Percentiles rank a stretch among this genome's conserved stretches.
Evolutionary conservation across 1,284 basidiomycete species (phyloP).

Genomic region (Cystobasidium pallidum): DNA sequence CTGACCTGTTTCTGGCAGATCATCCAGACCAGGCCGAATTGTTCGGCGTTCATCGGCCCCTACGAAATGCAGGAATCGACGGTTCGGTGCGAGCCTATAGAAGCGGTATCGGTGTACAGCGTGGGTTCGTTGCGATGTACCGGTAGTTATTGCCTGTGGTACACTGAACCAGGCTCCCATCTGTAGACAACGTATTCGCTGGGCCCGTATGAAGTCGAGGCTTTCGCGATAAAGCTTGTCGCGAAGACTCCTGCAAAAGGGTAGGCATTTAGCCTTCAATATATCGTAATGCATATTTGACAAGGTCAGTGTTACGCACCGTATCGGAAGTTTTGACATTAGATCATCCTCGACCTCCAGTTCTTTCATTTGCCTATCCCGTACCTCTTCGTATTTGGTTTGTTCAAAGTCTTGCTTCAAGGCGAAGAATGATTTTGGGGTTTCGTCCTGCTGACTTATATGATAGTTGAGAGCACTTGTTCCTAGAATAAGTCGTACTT

Average conservation of each 20-base stretch:
- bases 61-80: conserved; percentile 78
- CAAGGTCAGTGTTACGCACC: conserved; percentile 63
- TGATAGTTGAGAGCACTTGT: conserved; percentile 19
- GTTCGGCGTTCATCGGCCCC: conserved; percentile 76
- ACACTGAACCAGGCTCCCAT: conserved; percentile 92
- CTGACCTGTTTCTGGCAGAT: conserved; percentile 74
- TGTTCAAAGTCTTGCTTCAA: conserved; percentile 83
- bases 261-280: too few relatives aligned
- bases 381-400: conserved; percentile 80
- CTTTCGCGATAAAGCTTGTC: conserved; percentile 87
- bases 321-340: conserved; percentile 77
- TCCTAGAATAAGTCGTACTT: conserved; percentile 59
- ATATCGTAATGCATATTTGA: too few relatives aligned
- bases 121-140: conserved; percentile 64
- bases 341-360: conserved; percentile 89
- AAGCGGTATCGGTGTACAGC: conserved; percentile 51
- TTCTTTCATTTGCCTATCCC: conserved; percentile 92
- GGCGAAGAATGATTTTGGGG: conserved; percentile 64
- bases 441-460: conserved; percentile 26
- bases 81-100: conserved; percentile 60
- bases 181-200: conserved; percentile 82
- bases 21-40: conserved; percentile 78
- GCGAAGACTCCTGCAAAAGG: conserved; percentile 70
- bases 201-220: conserved; percentile 87
- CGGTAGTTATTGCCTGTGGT: conserved; percentile 63